A percentile compares a stretch with the other conserved stretches of the same genome.
phyloP scores from a whole-genome alignment of 495 filamentous ascomycete species.

The Polyplosphaeria fusca region DNA sequence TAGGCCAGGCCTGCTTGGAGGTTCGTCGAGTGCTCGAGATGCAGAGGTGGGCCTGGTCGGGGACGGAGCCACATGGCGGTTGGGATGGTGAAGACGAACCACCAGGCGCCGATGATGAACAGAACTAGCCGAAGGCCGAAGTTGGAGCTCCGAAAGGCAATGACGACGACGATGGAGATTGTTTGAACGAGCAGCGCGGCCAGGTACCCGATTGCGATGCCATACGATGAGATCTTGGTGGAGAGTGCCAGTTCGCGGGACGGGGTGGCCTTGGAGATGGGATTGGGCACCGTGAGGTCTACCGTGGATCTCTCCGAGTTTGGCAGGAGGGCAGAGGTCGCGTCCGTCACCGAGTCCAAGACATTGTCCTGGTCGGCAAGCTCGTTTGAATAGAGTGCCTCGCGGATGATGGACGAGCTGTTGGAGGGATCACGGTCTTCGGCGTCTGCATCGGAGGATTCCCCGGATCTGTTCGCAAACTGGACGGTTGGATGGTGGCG shows the following conservation, averaged over 20 bases:
- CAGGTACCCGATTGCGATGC: conserved; percentile 45
- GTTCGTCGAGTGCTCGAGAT: conserved; percentile 24
- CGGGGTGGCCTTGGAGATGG: conserved; percentile 17
- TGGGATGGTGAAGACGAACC: conserved; percentile 88
- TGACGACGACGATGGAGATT: conserved; percentile 38
- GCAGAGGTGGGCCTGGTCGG: conserved; percentile 80
- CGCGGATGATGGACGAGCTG: conserved; percentile 5
- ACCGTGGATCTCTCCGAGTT: background rate
- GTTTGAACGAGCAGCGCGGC: conserved; percentile 43
- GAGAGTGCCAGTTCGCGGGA: conserved; percentile 42
- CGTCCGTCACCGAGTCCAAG: conserved; percentile 29
- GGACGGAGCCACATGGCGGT: conserved; percentile 87
- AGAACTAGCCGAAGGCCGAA: conserved; percentile 64
- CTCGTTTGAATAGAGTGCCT: conserved; percentile 23
- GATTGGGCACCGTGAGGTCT: conserved; percentile 28
- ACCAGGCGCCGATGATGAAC: conserved; percentile 87
- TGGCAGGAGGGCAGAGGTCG: conserved; percentile 37
- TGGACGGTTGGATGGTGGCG: conserved; percentile 43
- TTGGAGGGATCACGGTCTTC: conserved; percentile 13
- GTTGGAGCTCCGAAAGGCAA: conserved; percentile 19
- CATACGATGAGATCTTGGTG: conserved; percentile 45
- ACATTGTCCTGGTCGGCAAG: conserved; percentile 22
- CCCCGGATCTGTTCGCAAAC: conserved; percentile 15
- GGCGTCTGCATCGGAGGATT: conserved; percentile 16
- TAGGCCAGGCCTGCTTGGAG: conserved; percentile 51